Evolutionary conservation across 306 rosid genomes (phyloP), one percentile per base, ranked within the genome.

Genomic region (Cicer chorassanicum): DNA sequence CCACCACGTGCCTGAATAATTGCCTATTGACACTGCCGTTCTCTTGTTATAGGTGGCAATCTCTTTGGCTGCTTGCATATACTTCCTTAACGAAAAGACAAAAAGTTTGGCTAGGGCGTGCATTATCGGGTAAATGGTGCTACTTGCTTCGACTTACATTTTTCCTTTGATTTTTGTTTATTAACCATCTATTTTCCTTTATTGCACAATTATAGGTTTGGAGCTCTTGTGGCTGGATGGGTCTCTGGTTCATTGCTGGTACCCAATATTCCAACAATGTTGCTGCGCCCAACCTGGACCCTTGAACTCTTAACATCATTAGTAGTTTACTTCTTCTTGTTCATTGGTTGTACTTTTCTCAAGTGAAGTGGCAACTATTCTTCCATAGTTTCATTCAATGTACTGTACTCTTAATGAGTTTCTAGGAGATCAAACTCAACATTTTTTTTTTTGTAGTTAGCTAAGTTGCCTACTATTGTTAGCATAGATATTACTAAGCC

Each of bases 61-160:
- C 68, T 92, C 97, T 76, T 76, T 92, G 88, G 97, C 93, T 48
- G 97, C 99, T 66, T 91, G 96, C 92, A 86, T 94, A 89, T 92
- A 94, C 81, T 94, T 94, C 81, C 96, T 92, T 7, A 90, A 92
- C 9, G 99, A 94, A 84, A 94, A 94, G 87, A 91, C 96, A 3
- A 90, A 94, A 87, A 94, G 95, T 88, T 59, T 94, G 87, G 88
- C 76, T 16, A 91, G 99, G 81, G 96, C 99, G 6, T 89, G 36
- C 82, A 70, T 90, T 11, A 87, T 90, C 15, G 97, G 99, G 97
- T 92, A 84, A 72, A 87, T 77, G 6, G 75, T 50, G 51, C 43
- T 54, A 53, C 70, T 73, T 70, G 29, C 65, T 63, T 45, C 36
- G 65, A 39, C 34, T 15, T 6, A 5, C 15, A 15, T 12, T 73